Evolutionary conservation across 177 flowering plant species (phyloP), one percentile per base, ranked within the genome.

Genomic region (Vitis hybrid): DNA sequence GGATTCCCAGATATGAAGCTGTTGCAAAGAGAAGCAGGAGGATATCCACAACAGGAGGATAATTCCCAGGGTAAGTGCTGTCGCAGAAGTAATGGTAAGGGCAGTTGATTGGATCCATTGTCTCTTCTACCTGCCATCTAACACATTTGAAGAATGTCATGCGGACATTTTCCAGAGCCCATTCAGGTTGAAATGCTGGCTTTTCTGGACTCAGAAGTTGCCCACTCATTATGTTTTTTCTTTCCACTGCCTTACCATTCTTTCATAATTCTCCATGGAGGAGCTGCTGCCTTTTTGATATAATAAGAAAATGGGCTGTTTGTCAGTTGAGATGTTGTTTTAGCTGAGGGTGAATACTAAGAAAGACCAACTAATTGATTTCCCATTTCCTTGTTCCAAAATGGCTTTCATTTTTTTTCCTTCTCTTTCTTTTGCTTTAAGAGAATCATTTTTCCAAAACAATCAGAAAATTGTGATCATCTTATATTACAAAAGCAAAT

Each of bases 31-130:
- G 12, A 2, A 85, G 64, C 11, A 79, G 75, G 2, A 73, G 30
- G 35, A 66, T 20, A 54, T 87, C 90, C 1, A 82, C 72, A n/a
- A 66, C 21, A 2, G 74, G 69, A 2, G 86, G 79, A 54, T 85
- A 79, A 55, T 83, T 71, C 1, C 84, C 84, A 1, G 87, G 75
- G 67, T 80, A 83, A 58, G 62, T 66, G 72, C 84, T 85, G 71
- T 83, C 84, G 58, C 90, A 85, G 81, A 65, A 85, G 77, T 87
- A 85, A 59, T 87, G 88, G 59, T 73, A 83, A 61, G 88, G 88
- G 74, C 90, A 87, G 74, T 63, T 62, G 64, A 79, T 46, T 17
- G 84, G 84, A 71, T 87, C 88, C 67, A 82, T 27, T 54, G 88
- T 87, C 63, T 85, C 85, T 75, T 86, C 88, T 1, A 79, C 70